phyloP scores from a whole-genome alignment of 1,139 yeast species.

The Yamadazyma trypodendri region DNA sequence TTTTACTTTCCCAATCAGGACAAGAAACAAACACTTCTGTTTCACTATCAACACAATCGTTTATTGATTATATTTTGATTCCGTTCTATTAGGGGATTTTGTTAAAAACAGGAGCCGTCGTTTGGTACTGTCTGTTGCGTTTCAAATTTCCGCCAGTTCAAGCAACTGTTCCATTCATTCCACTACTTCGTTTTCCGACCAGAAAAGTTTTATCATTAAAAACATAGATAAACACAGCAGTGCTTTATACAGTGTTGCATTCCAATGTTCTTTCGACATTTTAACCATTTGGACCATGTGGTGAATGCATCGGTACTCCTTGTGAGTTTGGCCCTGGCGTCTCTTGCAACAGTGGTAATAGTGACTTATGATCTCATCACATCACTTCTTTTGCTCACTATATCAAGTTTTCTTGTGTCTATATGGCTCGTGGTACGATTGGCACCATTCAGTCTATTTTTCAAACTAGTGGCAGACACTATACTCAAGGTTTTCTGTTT shows the following conservation, averaged over 20 bases:
- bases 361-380: background rate
- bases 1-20: slow-evolving; percentile 5
- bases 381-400: slow-evolving; percentile 4
- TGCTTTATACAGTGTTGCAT: too few species aligned
- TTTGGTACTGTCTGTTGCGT: background rate
- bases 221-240: background rate
- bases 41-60: background rate
- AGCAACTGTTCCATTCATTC: background rate
- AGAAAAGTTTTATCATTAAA: background rate
- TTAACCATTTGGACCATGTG: slow-evolving; percentile 6
- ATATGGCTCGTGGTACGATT: slow-evolving; percentile 13
- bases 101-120: background rate
- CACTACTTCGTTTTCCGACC: background rate
- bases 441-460: slow-evolving; percentile 5
- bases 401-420: slow-evolving; percentile 11
- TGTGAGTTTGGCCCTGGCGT: slow-evolving; percentile 9
- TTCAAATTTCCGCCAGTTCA: background rate
- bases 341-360: slow-evolving; percentile 7
- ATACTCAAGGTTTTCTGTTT: slow-evolving; percentile 8
- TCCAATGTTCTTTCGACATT: slow-evolving; percentile 8
- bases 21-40: slow-evolving; percentile 2
- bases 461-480: slow-evolving; percentile 6
- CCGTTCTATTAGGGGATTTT: background rate
- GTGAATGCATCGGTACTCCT: slow-evolving; percentile 7
- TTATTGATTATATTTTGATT: background rate